Evolutionary conservation across 768 basidiomycete genomes (phyloP).

Genomic region (Podaxis mareebaensis): DNA sequence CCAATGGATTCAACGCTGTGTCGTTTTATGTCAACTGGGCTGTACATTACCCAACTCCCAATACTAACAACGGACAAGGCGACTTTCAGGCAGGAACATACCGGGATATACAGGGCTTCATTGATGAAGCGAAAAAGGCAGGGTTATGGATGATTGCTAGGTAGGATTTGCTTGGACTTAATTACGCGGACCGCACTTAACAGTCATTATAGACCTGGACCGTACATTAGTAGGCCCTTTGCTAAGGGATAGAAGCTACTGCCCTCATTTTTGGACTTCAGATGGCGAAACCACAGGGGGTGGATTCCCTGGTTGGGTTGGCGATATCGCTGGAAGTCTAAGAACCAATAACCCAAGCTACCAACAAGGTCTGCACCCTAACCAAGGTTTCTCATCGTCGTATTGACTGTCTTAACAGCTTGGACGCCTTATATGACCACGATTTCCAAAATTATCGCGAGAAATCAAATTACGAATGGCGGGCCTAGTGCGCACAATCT

Average conservation of each 20-base stretch:
- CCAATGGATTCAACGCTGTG: slow-evolving; percentile 62
- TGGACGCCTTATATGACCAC: slow-evolving; percentile 58
- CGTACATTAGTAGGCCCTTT: slow-evolving; percentile 46
- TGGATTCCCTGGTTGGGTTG: slow-evolving; percentile 62
- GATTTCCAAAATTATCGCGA: slow-evolving; percentile 48
- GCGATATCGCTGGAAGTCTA: slow-evolving; percentile 49
- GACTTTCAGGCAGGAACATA: slow-evolving; percentile 53
- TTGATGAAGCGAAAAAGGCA: slow-evolving; percentile 49
- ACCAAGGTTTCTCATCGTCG: background rate
- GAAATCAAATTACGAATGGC: slow-evolving; percentile 59
- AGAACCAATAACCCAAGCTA: slow-evolving; percentile 52
- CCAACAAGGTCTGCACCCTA: slow-evolving; percentile 33
- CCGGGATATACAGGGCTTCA: slow-evolving; percentile 51
- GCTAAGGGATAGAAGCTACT: background rate
- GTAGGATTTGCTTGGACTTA: slow-evolving; percentile 23
- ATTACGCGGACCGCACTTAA: background rate
- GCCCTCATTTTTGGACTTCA: background rate
- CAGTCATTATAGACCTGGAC: slow-evolving; percentile 40
- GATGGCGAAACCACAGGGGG: slow-evolving; percentile 56
- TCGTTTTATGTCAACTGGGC: slow-evolving; percentile 66
- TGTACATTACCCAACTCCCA: slow-evolving; percentile 48
- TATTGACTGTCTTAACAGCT: slow-evolving; percentile 28
- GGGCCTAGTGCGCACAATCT: slow-evolving; percentile 47
- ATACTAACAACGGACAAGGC: slow-evolving; percentile 41
- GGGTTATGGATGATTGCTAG: slow-evolving; percentile 60